Base-by-base conservation (phyloP, 2,329 filamentous ascomycete species). In the Ophiostoma fasciatum region DNA sequence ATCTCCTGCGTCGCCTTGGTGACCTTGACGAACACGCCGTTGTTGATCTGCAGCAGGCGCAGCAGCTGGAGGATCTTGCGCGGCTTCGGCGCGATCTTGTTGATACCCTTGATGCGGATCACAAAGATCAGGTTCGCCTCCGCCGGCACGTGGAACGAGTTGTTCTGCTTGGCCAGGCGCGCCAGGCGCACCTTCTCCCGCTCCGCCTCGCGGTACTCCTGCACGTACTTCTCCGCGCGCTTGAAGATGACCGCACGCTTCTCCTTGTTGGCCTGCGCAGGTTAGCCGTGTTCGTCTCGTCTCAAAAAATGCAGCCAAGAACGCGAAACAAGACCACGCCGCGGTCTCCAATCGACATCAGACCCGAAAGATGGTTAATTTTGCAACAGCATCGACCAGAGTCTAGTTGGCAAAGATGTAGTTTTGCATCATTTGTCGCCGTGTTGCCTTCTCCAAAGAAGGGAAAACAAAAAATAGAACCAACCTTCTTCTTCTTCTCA, bases 11-110 rank as follows among this genome's bases (percentile, higher is more conserved):
- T 96, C 50, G 90, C 90, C 81, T 96, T 98, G 70, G 87, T 96
- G 59, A 94, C 72, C 59, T 78, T 80, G 67, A 98, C 73, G 71
- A 98, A 98, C 65, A 94, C 84, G 66, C 88, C 90, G 66, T 94
- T 96, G 83, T 98, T 98, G 82, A 98, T 98, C 74, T 98, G 90
- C 57, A 98, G 80, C 50, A 98, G 84, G 74, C 90, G 88, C 62
- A 98, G 87, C 45, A 98, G 83, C 71, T 98, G 90, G 55, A 98
- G 78, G 59, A 94, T 96, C 80, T 98, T 98, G 75, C 90, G 87
- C 66, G 92, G 92, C 82, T 98, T 96, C 55, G 90, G 90, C 61
- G 92, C 78, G 57, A 98, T 96, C 82, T 98, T 98, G 83, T 96
- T 96, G 85, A 98, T 96, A 77, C 78, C 90, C 84, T 98, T 98